These are phyloP conservation scores for Mrakia hoshinonis DNA, from an alignment of 768 basidiomycete species.

Conservation along the genomic window DNA sequence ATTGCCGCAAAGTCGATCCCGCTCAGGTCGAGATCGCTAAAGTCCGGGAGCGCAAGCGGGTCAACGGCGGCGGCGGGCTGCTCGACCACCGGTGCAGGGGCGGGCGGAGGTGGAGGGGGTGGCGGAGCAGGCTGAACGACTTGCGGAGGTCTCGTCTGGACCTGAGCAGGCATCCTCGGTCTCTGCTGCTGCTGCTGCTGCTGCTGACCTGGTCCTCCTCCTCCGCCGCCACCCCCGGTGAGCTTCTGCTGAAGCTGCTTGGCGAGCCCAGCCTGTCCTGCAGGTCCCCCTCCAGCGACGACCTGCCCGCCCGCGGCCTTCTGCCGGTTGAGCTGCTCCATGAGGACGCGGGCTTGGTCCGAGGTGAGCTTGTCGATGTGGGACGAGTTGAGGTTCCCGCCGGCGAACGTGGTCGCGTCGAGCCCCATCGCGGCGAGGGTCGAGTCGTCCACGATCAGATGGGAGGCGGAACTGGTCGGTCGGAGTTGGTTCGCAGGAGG, in stretches of 20 bases:
- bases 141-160: background rate
- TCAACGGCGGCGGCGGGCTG: background rate
- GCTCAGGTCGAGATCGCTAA: background rate
- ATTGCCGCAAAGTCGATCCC: constrained; percentile 2
- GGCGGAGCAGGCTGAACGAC: background rate
- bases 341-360: background rate
- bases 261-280: background rate
- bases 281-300: too few relatives aligned
- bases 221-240: background rate
- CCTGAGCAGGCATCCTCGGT: background rate
- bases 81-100: background rate
- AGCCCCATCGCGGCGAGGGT: background rate
- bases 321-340: background rate
- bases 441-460: background rate
- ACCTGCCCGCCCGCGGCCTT: background rate
- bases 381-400: background rate
- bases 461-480: background rate
- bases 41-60: background rate
- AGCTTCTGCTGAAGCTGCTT: background rate
- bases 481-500: background rate
- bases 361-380: constrained; percentile 2
- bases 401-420: background rate
- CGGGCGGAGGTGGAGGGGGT: background rate
- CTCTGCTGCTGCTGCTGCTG: constrained; percentile 1
- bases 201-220: background rate